Conservation (phyloP, 495 filamentous ascomycete genomes). For the Niebla homalea region DNA sequence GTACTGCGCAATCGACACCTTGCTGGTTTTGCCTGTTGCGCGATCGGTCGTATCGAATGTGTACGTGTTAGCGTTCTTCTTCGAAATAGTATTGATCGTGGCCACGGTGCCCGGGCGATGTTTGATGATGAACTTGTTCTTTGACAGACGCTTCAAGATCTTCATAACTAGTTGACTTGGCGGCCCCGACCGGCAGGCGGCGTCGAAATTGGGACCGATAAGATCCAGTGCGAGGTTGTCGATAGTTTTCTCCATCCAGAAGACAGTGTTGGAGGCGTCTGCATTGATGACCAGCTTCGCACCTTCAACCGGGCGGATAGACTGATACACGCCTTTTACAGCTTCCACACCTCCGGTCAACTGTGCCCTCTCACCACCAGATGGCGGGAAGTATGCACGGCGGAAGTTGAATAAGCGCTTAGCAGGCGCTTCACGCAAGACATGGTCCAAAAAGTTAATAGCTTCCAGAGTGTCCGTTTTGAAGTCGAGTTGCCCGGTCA, state of each 20-base stretch:
- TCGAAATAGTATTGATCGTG: constrained; percentile 48
- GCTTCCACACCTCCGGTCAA: constrained; percentile 53
- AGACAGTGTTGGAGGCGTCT: constrained; percentile 67
- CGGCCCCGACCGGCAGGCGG: neutral
- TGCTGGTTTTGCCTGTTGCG: constrained; percentile 26
- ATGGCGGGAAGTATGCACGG: constrained; percentile 57
- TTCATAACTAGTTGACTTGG: neutral
- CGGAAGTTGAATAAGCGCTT: constrained; percentile 51
- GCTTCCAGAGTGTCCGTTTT: constrained; percentile 57
- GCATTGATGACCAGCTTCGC: constrained; percentile 62
- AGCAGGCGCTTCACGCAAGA: constrained; percentile 63
- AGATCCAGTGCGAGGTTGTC: constrained; percentile 2
- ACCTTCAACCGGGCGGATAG: constrained; percentile 52
- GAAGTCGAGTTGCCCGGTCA: constrained; percentile 43
- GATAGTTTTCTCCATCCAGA: constrained; percentile 35
- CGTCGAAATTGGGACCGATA: neutral
- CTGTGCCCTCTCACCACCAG: constrained; percentile 22
- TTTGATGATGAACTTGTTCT: constrained; percentile 51
- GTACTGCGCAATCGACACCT: constrained; percentile 49
- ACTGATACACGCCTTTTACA: constrained; percentile 74
- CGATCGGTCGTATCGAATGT: constrained; percentile 44
- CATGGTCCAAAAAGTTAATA: constrained; percentile 83
- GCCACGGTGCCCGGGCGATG: constrained; percentile 48
- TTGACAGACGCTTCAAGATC: constrained; percentile 21
- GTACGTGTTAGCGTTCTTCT: constrained; percentile 38